Evolutionary conservation across 805 yeast genomes (phyloP).

Genomic region (Pichia thaimueangensis): DNA sequence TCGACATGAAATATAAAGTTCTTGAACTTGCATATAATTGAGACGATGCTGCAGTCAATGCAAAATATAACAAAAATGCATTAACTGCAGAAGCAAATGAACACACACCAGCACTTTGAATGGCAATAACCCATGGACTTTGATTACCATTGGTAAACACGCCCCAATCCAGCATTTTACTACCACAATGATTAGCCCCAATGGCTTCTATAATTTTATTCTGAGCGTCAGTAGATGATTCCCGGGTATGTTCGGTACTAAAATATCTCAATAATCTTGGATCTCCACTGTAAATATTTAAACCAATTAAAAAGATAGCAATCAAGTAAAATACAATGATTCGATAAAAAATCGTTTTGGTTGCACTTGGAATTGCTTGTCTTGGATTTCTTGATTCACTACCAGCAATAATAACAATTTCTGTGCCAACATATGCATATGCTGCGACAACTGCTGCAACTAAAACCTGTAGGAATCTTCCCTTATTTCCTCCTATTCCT

Average conservation of each 20-base stretch:
- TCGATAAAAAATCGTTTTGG: slow-evolving; percentile 67
- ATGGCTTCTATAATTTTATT: slow-evolving; percentile 19
- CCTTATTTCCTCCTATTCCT: slow-evolving; percentile 58
- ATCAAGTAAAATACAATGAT: slow-evolving; percentile 58
- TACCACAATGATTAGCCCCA: slow-evolving; percentile 26
- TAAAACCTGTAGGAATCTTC: slow-evolving; percentile 53
- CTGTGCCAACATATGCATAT: slow-evolving; percentile 77
- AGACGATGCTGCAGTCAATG: slow-evolving; percentile 50
- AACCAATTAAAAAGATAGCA: slow-evolving; percentile 61
- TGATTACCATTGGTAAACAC: slow-evolving; percentile 42
- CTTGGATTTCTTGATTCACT: slow-evolving; percentile 83
- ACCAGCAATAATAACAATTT: slow-evolving; percentile 75
- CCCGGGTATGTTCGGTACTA: slow-evolving; percentile 27
- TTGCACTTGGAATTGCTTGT: slow-evolving; percentile 69
- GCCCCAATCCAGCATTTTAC: slow-evolving; percentile 25
- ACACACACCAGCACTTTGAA: slow-evolving; percentile 47
- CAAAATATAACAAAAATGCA: slow-evolving; percentile 47
- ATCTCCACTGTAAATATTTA: slow-evolving; percentile 73
- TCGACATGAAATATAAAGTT: slow-evolving; percentile 47
- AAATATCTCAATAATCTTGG: slow-evolving; percentile 59
- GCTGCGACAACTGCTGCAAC: slow-evolving; percentile 60
- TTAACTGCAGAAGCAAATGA: slow-evolving; percentile 45
- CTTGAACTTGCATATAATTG: slow-evolving; percentile 58
- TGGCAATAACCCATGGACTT: slow-evolving; percentile 53
- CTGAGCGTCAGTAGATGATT: slow-evolving; percentile 13